Conservation (phyloP, 2,329 filamentous ascomycete species). For the Curvularia sp. region DNA sequence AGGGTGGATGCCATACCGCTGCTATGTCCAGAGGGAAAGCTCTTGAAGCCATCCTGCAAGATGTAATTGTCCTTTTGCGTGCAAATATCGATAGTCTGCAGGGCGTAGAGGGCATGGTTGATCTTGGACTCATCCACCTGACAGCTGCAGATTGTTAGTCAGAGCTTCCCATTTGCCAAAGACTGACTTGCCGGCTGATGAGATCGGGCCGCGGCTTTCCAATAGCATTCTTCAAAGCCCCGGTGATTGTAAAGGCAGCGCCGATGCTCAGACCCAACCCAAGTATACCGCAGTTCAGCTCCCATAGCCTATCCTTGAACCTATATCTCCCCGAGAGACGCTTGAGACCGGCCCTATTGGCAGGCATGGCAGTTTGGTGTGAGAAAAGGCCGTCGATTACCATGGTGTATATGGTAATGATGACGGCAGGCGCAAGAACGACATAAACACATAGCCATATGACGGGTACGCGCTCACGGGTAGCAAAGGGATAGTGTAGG, state of each 20-base stretch:
- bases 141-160: slow-evolving; percentile 28
- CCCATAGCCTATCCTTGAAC: slow-evolving; percentile 65
- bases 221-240: slow-evolving; percentile 64
- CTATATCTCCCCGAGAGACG: slow-evolving; percentile 56
- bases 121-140: slow-evolving; percentile 18
- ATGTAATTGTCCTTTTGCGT: slow-evolving; percentile 58
- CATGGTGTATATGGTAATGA: slow-evolving; percentile 64
- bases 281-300: slow-evolving; percentile 66
- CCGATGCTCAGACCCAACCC: slow-evolving; percentile 63
- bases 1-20: slow-evolving; percentile 52
- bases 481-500: slow-evolving; percentile 65
- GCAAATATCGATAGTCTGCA: slow-evolving; percentile 54
- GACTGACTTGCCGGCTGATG: slow-evolving; percentile 58
- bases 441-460: slow-evolving; percentile 58
- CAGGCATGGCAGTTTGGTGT: slow-evolving; percentile 50
- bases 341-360: slow-evolving; percentile 37
- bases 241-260: slow-evolving; percentile 64
- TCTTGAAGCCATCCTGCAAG: slow-evolving; percentile 65
- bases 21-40: slow-evolving; percentile 65
- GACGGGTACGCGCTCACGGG: slow-evolving; percentile 62
- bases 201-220: slow-evolving; percentile 67
- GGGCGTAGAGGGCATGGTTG: slow-evolving; percentile 12
- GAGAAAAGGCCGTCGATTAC: slow-evolving; percentile 66
- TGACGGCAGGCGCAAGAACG: slow-evolving; percentile 56
- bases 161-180: not conserved